Percentiles rank a stretch among this genome's conserved stretches.
Evolutionary conservation across 805 yeast genomes (phyloP).

Genomic region (Schwanniomyces polymorphus): DNA sequence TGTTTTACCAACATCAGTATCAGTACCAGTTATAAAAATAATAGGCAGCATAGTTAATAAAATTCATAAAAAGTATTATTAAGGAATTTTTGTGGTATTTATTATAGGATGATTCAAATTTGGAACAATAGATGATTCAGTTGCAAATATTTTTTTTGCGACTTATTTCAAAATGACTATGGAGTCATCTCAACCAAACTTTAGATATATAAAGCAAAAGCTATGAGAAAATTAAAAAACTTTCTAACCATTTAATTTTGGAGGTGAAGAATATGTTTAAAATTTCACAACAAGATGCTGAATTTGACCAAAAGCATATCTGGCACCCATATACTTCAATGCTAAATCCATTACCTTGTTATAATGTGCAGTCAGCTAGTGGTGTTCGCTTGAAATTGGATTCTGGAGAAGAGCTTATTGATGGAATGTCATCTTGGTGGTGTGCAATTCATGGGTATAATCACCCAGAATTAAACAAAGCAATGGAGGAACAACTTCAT

Average conservation of each 20-base stretch:
- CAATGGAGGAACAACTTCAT: conserved; percentile 27
- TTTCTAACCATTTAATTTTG: background rate
- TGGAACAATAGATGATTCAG: background rate
- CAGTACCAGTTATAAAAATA: conserved; percentile 29
- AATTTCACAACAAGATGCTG: background rate
- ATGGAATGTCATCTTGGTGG: conserved; percentile 34
- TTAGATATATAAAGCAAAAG: background rate
- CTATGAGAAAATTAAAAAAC: no score
- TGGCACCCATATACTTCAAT: conserved; percentile 33
- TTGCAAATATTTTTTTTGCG: background rate
- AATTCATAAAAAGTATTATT: background rate
- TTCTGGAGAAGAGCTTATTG: conserved; percentile 14
- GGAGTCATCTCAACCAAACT: background rate
- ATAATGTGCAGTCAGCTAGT: conserved; percentile 18
- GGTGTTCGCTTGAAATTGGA: conserved; percentile 18
- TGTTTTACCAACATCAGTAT: conserved; percentile 31
- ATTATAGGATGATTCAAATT: background rate
- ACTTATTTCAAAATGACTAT: background rate
- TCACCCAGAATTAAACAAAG: conserved; percentile 15
- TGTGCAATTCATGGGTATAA: conserved; percentile 29
- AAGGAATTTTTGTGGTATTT: background rate
- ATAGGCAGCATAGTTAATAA: background rate
- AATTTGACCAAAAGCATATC: conserved; percentile 20
- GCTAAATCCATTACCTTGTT: conserved; percentile 17
- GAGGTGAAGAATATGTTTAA: background rate